Evolutionary conservation across 495 filamentous ascomycete species (phyloP), one percentile per base, ranked within the genome.

Genomic region (Bathelium albidoporum): DNA sequence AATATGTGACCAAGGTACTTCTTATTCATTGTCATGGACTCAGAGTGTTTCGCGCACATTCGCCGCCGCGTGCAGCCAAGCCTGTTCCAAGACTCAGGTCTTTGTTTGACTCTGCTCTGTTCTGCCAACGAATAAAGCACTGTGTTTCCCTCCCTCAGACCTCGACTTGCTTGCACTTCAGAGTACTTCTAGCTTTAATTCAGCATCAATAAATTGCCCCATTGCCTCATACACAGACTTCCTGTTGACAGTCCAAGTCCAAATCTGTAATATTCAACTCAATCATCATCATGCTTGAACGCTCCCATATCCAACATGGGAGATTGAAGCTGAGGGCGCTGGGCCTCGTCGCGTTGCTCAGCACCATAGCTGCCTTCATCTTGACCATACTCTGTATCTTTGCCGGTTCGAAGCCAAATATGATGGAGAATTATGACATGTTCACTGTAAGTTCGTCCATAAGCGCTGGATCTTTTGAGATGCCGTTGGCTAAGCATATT

Each of bases 321-420:
- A 55, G 49, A 29, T 28, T 55, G 5, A 55, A 29, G 49, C 9
- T 77, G 73, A 73, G 77, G 34, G 59, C 69, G 0, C 59, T 69
- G 22, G 76, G 74, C n/a, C 28, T 80, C n/a, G 43, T 80, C 26
- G 78, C 81, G 0, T 67, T 76, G 2, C 59, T 79, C 26, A 70
- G 78, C 61, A 79, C 79, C 16, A 78, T 86, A 31, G 80, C 78
- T 20, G 83, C 84, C 43, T 86, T 91, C 68, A 79, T 91, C 52
- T 76, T 93, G 39, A 79, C 80, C 16, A 76, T 90, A 65, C 74
- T 91, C 43, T 86, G 84, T 39, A 79, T 93, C 62, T 85, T 92
- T 65, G 86, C 89, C 2, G 89, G 89, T 34, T 75, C 79, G 10
- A 79, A 81, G 66, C 80, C 73, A 62, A 79, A 76, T 53, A 80